Conservation (phyloP, 2,329 filamentous ascomycete genomes). For the Achaetomium macrosporum region DNA sequence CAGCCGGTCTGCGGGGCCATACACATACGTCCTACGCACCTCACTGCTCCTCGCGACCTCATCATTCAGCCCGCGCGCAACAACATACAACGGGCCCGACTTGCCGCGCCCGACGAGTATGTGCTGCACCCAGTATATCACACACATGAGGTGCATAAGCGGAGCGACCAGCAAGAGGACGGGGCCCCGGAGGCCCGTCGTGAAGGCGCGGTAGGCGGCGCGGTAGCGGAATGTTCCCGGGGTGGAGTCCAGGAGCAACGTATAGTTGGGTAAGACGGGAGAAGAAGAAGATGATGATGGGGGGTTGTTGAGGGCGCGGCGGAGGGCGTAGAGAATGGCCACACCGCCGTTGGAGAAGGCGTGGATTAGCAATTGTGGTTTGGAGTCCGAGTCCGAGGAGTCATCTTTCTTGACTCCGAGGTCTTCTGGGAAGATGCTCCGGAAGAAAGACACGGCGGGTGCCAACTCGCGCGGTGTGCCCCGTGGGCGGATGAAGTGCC, state of each 20-base stretch:
- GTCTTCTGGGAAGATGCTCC: slow-evolving; percentile 11
- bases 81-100: slow-evolving; percentile 10
- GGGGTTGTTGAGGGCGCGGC: slow-evolving; percentile 15
- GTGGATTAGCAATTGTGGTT: slow-evolving; percentile 25
- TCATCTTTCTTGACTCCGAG: background rate
- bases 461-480: slow-evolving; percentile 5
- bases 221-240: slow-evolving; percentile 24
- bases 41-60: slow-evolving; percentile 26
- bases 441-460: slow-evolving; percentile 22
- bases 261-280: slow-evolving; percentile 16
- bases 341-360: slow-evolving; percentile 31
- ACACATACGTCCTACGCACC: slow-evolving; percentile 46
- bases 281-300: background rate
- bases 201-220: slow-evolving; percentile 17
- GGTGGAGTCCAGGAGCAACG: slow-evolving; percentile 26
- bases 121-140: slow-evolving; percentile 14
- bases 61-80: slow-evolving; percentile 16
- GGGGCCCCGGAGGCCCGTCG: slow-evolving; percentile 5
- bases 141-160: slow-evolving; percentile 13
- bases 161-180: slow-evolving; percentile 9
- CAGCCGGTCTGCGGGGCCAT: slow-evolving; percentile 43
- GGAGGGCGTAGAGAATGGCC: slow-evolving; percentile 20
- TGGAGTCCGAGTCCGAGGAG: background rate
- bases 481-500: slow-evolving; percentile 23
- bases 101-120: background rate